Conservation (phyloP, 371 early-diverging fungal species). For the Phascolomyces articulosus region DNA sequence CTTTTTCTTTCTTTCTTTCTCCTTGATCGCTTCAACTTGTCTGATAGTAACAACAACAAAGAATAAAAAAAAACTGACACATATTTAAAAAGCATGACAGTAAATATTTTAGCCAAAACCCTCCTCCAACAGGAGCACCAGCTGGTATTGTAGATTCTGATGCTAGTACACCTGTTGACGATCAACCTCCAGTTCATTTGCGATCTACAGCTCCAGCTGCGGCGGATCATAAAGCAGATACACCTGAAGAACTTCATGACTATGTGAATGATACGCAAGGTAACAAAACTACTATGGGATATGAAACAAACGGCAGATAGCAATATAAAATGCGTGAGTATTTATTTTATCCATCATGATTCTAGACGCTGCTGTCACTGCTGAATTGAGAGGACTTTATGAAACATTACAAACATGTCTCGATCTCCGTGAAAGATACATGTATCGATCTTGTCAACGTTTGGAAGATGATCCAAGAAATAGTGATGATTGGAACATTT, state of each 20-base stretch:
- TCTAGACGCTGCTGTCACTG: slow-evolving; percentile 53
- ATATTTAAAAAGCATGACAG: slow-evolving; percentile 37
- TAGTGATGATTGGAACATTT: slow-evolving; percentile 79
- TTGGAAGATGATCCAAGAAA: slow-evolving; percentile 89
- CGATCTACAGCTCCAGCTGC: neutral
- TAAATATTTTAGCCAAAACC: slow-evolving; percentile 44
- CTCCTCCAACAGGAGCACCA: slow-evolving; percentile 18
- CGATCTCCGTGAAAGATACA: slow-evolving; percentile 87
- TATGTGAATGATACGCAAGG: neutral
- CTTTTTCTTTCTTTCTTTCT: neutral
- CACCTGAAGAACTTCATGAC: neutral
- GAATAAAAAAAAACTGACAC: neutral
- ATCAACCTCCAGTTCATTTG: neutral
- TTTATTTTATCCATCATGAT: neutral
- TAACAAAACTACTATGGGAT: neutral
- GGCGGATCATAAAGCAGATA: neutral
- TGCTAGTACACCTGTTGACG: neutral
- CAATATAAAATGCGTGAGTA: too few relatives aligned
- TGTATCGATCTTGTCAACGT: slow-evolving; percentile 76
- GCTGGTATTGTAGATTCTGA: neutral
- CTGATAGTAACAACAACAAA: neutral
- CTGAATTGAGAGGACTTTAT: slow-evolving; percentile 57
- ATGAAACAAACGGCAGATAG: neutral
- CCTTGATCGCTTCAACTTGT: neutral
- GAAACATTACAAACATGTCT: slow-evolving; percentile 70